Conservation (phyloP, 2,329 filamentous ascomycete species). For the Endothia cerciana region DNA sequence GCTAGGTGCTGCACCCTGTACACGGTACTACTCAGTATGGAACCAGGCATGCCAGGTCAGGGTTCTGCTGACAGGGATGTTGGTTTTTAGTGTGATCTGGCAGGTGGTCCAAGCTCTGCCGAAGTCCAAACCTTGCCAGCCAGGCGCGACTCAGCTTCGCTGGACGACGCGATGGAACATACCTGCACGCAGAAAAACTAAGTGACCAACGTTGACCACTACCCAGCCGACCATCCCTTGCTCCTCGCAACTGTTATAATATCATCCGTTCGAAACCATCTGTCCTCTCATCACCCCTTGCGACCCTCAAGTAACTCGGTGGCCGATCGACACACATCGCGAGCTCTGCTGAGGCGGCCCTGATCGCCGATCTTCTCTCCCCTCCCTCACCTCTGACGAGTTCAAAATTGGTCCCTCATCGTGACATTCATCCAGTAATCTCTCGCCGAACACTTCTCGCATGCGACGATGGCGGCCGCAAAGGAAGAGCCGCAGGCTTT, state of each 20-base stretch:
- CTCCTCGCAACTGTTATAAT: not conserved
- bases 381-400: not conserved
- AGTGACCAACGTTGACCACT: constrained; percentile 1
- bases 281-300: not conserved
- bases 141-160: constrained; percentile 21
- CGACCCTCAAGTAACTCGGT: not conserved
- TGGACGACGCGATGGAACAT: constrained; percentile 18
- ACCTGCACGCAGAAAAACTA: constrained; percentile 23
- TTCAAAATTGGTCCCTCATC: not conserved
- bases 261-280: not conserved
- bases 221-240: constrained; percentile 8
- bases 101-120: constrained; percentile 24
- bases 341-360: not conserved
- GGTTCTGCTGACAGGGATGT: too few species aligned
- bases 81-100: not conserved
- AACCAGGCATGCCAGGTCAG: too few species aligned
- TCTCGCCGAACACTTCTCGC: not conserved
- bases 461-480: constrained; percentile 50
- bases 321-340: not conserved
- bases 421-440: too few species aligned
- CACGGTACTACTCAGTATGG: too few species aligned
- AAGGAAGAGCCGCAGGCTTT: constrained; percentile 74
- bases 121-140: constrained; percentile 1
- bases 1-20: too few species aligned
- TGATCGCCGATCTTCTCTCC: not conserved